These are phyloP conservation scores for Gnomoniopsis smithogilvyi DNA, from an alignment of 2,329 filamentous ascomycete genomes.

Conservation along the genomic window DNA sequence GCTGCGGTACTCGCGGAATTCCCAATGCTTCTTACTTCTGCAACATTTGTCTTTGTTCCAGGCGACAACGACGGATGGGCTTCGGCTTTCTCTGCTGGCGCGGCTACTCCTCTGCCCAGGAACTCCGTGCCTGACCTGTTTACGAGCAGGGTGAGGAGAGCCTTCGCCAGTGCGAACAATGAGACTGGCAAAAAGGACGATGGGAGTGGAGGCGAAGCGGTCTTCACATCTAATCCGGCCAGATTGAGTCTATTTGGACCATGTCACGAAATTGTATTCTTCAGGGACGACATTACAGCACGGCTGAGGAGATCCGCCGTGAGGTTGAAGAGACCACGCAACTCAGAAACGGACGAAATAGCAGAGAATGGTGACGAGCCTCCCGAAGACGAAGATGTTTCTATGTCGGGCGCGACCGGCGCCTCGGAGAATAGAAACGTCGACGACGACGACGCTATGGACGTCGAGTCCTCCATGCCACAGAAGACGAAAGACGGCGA, in stretches of 20 bases:
- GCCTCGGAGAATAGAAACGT: slow-evolving; percentile 20
- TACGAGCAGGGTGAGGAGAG: slow-evolving; percentile 78
- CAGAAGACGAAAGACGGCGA: slow-evolving; percentile 12
- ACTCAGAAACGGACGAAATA: slow-evolving; percentile 26
- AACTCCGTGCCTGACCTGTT: slow-evolving; percentile 82
- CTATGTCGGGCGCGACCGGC: slow-evolving; percentile 28
- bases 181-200: slow-evolving; percentile 52
- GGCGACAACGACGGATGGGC: slow-evolving; percentile 98
- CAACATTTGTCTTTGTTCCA: slow-evolving; percentile 88
- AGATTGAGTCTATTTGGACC: slow-evolving; percentile 83
- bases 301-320: slow-evolving; percentile 76
- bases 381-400: slow-evolving; percentile 25
- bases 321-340: slow-evolving; percentile 52
- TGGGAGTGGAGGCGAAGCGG: slow-evolving; percentile 63
- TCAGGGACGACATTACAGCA: slow-evolving; percentile 81
- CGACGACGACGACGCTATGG: slow-evolving; percentile 34
- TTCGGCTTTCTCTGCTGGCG: slow-evolving; percentile 76
- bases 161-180: slow-evolving; percentile 73
- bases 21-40: slow-evolving; percentile 70
- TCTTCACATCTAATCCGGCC: slow-evolving; percentile 88
- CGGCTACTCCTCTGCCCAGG: slow-evolving; percentile 66
- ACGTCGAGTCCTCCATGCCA: slow-evolving; percentile 34
- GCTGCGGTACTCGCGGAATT: slow-evolving; percentile 82
- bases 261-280: slow-evolving; percentile 80
- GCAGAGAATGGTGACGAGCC: slow-evolving; percentile 24